A percentile compares a stretch with the other conserved stretches of the same genome.
phyloP scores from a whole-genome alignment of 140 eudicot genomes.

The Anethum foeniculum region DNA sequence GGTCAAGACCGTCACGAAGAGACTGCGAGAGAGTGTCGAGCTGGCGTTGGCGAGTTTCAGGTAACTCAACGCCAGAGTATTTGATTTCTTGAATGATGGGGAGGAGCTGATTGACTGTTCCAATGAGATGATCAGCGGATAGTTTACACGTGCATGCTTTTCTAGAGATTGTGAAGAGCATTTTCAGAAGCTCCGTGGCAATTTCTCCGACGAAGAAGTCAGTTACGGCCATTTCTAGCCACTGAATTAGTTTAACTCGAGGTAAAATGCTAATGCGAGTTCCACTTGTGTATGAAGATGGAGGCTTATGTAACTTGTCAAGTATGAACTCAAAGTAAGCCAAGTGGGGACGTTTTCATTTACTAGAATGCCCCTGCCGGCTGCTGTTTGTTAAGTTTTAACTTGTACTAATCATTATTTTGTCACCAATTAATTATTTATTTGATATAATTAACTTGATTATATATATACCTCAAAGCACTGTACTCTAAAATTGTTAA shows the following conservation, averaged over 20 bases:
- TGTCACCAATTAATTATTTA: too few species aligned
- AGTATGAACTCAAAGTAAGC: neutral
- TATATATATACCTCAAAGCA: too few species aligned
- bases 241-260: neutral
- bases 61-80: conserved; percentile 68
- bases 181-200: conserved; percentile 72
- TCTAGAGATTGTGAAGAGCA: conserved; percentile 37
- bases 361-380: neutral
- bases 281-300: neutral
- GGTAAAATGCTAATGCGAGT: neutral
- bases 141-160: conserved; percentile 51
- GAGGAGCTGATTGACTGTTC: conserved; percentile 42
- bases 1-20: conserved; percentile 58
- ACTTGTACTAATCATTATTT: too few species aligned
- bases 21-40: conserved; percentile 51
- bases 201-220: conserved; percentile 87
- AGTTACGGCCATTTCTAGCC: conserved; percentile 42
- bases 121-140: conserved; percentile 56
- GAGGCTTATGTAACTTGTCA: neutral
- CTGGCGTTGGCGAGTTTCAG: conserved; percentile 58
- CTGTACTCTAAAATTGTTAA: too few species aligned
- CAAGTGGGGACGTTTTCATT: neutral
- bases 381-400: neutral
- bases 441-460: too few species aligned
- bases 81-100: conserved; percentile 85